Base-by-base conservation (phyloP, 345 rosid species). In the Anastatica hierochuntica region DNA sequence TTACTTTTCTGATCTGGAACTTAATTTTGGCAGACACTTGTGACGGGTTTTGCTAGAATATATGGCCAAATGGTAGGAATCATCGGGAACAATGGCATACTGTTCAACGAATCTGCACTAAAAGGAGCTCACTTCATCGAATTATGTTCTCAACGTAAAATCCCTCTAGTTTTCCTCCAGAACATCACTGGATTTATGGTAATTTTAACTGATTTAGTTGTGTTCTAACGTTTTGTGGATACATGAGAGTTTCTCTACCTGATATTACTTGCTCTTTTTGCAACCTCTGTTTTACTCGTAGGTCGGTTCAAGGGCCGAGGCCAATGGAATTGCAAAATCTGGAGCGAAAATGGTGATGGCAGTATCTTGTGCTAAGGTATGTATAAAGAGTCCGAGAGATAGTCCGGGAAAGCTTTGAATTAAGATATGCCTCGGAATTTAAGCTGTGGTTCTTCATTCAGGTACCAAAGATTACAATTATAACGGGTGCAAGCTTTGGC, bases 331-430 rank as follows among this genome's bases (percentile, higher is more conserved):
- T 62, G 98, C 98, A 55, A 90, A 87, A 80, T 72, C 98, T 21
- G 98, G 96, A 60, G 98, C 96, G 9, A 90, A 90, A 77, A 79
- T 87, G 96, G 98, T 90, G 67, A 87, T 87, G 98, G 98, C 98
- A 63, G 95, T 90, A 64, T 82, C 96, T 43, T 84, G 95, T 72
- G 96, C 96, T 34, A 87, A 84, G 95, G 96, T 87, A 49, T 15
- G 70, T 15, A 24, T 41, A 23, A 29, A 36, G 50, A 21, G n/a
- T 40, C 29, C 9, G 3, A 49, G 34, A 64, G 9, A n/a, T n/a
- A n/a, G n/a, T n/a, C n/a, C n/a, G n/a, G n/a, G n/a, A n/a, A n/a
- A n/a, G n/a, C n/a, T n/a, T n/a, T n/a, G n/a, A n/a, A n/a, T n/a
- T 14, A 14, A 30, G 5, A 18, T 3, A 46, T 37, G 24, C 7